Conservation (phyloP, 2,329 filamentous ascomycete genomes). For the Colletotrichum shisoi region DNA sequence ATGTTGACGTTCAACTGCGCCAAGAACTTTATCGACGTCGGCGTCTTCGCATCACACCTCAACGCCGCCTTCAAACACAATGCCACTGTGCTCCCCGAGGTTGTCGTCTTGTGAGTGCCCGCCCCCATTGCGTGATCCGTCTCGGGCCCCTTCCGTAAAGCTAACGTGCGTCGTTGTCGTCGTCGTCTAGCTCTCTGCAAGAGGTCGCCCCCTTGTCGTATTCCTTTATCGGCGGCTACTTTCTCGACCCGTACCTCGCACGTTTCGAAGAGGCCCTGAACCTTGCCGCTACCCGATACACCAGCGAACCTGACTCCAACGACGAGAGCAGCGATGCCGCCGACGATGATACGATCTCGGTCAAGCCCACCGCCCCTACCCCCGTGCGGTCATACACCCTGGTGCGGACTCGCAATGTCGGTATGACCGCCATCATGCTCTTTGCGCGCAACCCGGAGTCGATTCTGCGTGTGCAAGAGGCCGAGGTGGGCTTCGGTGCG, state of each 20-base stretch:
- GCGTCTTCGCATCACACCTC: conserved; percentile 75
- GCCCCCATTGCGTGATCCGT: conserved; percentile 12
- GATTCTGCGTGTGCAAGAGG: conserved; percentile 74
- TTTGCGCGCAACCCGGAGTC: conserved; percentile 73
- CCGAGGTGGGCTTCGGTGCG: conserved; percentile 83
- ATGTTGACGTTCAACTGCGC: conserved; percentile 91
- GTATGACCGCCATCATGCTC: conserved; percentile 89
- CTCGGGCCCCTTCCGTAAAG: background rate
- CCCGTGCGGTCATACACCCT: conserved; percentile 68
- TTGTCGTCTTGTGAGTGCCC: conserved; percentile 64
- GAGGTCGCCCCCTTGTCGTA: conserved; percentile 87
- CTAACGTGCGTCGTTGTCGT: conserved; percentile 32
- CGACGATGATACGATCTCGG: conserved; percentile 38
- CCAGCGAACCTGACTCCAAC: conserved; percentile 40
- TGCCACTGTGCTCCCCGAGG: conserved; percentile 57
- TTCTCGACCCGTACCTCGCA: conserved; percentile 77
- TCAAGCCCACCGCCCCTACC: conserved; percentile 35
- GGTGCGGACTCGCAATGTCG: conserved; percentile 75
- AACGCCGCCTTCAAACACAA: conserved; percentile 65
- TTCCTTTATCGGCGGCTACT: conserved; percentile 84
- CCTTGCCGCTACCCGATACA: conserved; percentile 63
- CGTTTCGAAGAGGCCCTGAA: conserved; percentile 76
- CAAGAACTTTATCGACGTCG: conserved; percentile 72
- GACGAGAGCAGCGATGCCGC: conserved; percentile 40
- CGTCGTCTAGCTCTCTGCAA: conserved; percentile 73